Percentiles rank a stretch among this genome's conserved stretches.
Conservation (phyloP, 225 moss, liverwort and hornwort species). For the Straminergon stramineum region DNA sequence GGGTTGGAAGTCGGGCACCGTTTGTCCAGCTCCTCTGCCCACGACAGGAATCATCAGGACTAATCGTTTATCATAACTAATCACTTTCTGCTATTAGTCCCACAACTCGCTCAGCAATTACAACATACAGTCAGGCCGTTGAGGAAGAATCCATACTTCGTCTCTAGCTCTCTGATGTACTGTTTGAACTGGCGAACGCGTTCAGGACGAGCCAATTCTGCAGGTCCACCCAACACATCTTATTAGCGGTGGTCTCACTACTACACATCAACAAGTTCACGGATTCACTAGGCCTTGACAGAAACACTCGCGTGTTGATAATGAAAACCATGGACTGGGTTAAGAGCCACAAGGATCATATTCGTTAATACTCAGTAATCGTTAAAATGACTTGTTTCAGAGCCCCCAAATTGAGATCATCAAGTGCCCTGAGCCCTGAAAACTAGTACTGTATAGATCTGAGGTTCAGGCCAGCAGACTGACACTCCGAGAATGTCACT, state of each 20-base stretch:
- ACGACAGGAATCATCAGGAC: neutral
- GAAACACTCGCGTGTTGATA: neutral
- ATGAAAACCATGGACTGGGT: neutral
- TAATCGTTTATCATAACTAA: neutral
- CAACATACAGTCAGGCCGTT: neutral
- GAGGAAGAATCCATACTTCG: constrained; percentile 28
- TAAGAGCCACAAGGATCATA: neutral
- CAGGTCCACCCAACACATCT: constrained; percentile 1
- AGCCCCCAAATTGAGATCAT: neutral
- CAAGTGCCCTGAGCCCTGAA: neutral
- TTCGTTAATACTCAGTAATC: neutral
- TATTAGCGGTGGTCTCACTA: neutral
- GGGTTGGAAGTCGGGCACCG: constrained; percentile 68
- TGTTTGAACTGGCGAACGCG: constrained; percentile 72
- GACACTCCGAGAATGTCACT: neutral
- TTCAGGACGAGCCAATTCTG: constrained; percentile 62
- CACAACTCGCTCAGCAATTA: neutral
- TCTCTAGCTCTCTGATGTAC: constrained; percentile 74
- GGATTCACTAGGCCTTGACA: neutral
- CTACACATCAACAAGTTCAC: neutral
- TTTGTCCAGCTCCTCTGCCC: constrained; percentile 54
- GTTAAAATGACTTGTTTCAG: neutral
- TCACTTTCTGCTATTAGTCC: neutral
- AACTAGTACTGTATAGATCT: neutral
- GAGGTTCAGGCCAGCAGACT: neutral